Percentiles rank a stretch among this genome's conserved stretches.
Evolutionary conservation across 192 early-diverging fungal species (phyloP).

Genomic region (Chytriomyces sp.): DNA sequence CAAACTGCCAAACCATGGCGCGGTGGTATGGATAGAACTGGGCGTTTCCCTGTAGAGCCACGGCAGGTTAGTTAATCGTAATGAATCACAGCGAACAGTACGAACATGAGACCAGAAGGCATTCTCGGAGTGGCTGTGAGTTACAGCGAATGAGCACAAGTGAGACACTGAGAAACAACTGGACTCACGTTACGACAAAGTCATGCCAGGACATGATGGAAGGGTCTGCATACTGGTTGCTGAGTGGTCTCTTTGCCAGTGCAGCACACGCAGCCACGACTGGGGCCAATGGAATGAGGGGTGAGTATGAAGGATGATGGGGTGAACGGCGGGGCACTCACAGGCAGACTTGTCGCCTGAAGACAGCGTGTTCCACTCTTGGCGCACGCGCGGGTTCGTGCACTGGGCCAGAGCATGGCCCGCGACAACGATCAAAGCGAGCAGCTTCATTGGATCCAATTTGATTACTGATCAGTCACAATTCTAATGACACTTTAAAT

Average conservation of each 20-base stretch:
- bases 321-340: neutral
- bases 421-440: neutral
- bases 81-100: neutral
- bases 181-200: constrained; percentile 11
- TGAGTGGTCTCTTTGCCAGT: neutral
- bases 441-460: neutral
- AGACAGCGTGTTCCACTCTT: constrained; percentile 1
- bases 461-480: too few species aligned
- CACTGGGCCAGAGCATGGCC: neutral
- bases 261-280: neutral
- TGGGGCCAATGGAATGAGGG: neutral
- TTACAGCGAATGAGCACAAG: neutral
- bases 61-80: neutral
- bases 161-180: neutral
- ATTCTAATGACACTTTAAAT: too few species aligned
- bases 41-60: constrained; percentile 12
- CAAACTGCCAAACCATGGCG: constrained; percentile 24
- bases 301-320: neutral
- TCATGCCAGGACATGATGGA: neutral
- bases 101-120: constrained; percentile 11
- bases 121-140: constrained; percentile 12
- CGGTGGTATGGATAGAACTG: constrained; percentile 36
- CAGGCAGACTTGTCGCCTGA: neutral
- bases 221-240: neutral
- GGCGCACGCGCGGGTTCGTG: constrained; percentile 13